Evolutionary conservation across 2,329 filamentous ascomycete genomes (phyloP), one percentile per base, ranked within the genome.

Genomic region (Arthrobotrys sphaeroides): DNA sequence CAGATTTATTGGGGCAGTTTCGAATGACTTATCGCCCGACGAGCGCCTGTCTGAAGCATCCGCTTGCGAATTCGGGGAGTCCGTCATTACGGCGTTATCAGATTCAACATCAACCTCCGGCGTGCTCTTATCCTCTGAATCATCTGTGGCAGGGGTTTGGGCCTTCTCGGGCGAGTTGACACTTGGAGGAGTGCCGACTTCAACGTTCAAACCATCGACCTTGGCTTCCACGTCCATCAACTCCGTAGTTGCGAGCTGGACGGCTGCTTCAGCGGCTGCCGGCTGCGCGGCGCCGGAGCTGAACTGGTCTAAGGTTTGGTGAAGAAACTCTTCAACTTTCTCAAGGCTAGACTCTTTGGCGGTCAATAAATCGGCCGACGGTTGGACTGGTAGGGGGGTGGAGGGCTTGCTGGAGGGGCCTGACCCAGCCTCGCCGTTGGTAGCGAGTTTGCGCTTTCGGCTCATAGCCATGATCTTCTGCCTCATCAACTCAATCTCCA

Each of bases 401-500:
- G 62, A 62, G 2, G 57, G 20, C 18, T 74, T 49, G 47, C 62
- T 74, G 0, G 62, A 18, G 31, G 62, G 62, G 6, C 62, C 62
- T 6, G 70, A 74, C 18, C 47, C 36, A 1, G 26, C 26, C 28
- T 68, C 64, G 26, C 47, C 55, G 16, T 45, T 53, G 4, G 42
- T 13, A 9, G 49, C 53, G 0, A 66, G n/a, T 18, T 70, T 76
- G 31, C 36, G 26, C 40, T 76, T 69, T 13, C 73, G 65, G 3
- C 13, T 70, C 59, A 62, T 76, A 10, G 81, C 78, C 9, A 79
- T 80, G 49, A 83, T 82, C 65, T 79, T 81, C 61, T 80, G 51
- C 79, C 87, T 89, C 83, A 90, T 86, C 61, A 86, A 84, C 78
- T 89, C 86, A 31, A 90, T 90, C 77, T 87, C 85, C 67, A 85